These are phyloP conservation scores for Coccomyxa sp. DNA, from an alignment of 139 green algal genomes.

Conservation along the genomic window DNA sequence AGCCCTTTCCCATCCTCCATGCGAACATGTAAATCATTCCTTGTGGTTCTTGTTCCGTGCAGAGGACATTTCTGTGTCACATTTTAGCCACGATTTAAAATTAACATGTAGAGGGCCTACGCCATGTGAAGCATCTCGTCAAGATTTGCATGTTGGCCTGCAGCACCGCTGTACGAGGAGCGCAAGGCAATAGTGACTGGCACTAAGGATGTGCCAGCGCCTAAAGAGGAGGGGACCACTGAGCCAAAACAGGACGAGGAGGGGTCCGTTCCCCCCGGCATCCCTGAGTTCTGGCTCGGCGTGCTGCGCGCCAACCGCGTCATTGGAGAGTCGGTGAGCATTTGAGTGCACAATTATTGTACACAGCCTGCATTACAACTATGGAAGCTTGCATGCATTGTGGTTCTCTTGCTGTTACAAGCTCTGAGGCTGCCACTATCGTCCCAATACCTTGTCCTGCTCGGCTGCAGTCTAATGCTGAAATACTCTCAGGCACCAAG, in stretches of 20 bases:
- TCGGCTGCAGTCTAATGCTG: too few species aligned
- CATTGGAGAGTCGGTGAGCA: conserved; percentile 30
- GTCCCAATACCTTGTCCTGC: too few species aligned
- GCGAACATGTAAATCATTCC: too few species aligned
- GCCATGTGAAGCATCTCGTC: too few species aligned
- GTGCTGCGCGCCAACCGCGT: conserved; percentile 70
- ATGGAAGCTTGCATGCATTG: background rate
- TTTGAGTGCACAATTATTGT: too few species aligned
- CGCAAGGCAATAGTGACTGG: conserved; percentile 63
- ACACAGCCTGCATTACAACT: background rate
- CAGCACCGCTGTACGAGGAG: conserved; percentile 74
- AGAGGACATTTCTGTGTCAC: too few species aligned
- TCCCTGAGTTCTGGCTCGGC: conserved; percentile 86
- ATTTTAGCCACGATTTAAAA: too few species aligned
- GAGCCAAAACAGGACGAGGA: conserved; percentile 20
- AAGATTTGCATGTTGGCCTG: background rate
- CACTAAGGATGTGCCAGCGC: conserved; percentile 50
- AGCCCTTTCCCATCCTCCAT: too few species aligned
- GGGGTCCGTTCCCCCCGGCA: conserved; percentile 33
- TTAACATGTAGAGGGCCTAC: too few species aligned
- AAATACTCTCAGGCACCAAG: too few species aligned
- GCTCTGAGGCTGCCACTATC: background rate
- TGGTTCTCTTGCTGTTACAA: background rate
- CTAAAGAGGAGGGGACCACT: conserved; percentile 43
- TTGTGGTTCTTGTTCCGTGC: too few species aligned